phyloP scores from a whole-genome alignment of 2,329 filamentous ascomycete genomes.

The Xylaria sp. region DNA sequence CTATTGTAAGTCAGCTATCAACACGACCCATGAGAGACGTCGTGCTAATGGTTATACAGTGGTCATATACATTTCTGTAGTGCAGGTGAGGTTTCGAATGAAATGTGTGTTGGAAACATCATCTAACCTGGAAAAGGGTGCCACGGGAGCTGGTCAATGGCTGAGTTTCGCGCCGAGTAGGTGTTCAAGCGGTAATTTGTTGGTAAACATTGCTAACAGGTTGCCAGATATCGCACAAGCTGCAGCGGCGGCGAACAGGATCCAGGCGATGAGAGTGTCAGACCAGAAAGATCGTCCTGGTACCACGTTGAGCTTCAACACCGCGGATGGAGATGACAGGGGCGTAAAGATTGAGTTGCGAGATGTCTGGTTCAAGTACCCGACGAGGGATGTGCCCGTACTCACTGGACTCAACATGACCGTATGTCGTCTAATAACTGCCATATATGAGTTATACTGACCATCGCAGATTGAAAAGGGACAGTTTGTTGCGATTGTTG shows the following conservation, averaged over 20 bases:
- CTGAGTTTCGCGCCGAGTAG: slow-evolving; percentile 59
- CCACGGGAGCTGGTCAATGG: slow-evolving; percentile 61
- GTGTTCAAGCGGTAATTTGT: background rate
- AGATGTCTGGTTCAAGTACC: slow-evolving; percentile 56
- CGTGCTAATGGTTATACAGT: slow-evolving; percentile 29
- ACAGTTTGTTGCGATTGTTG: slow-evolving; percentile 66
- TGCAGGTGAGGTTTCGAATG: slow-evolving; percentile 42
- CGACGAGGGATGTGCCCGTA: slow-evolving; percentile 51
- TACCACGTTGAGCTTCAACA: slow-evolving; percentile 31
- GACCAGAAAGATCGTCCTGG: slow-evolving; percentile 27
- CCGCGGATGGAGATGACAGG: slow-evolving; percentile 37
- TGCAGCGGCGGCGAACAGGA: slow-evolving; percentile 55
- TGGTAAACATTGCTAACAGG: slow-evolving; percentile 6
- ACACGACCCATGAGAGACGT: background rate
- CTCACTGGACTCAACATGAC: slow-evolving; percentile 57
- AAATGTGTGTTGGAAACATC: background rate
- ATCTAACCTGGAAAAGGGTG: slow-evolving; percentile 34
- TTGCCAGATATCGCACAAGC: slow-evolving; percentile 50
- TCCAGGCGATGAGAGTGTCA: slow-evolving; percentile 43
- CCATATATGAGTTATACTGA: background rate
- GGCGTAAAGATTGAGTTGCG: slow-evolving; percentile 53
- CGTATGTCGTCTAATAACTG: slow-evolving; percentile 17
- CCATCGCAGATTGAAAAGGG: slow-evolving; percentile 50
- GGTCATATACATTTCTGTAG: slow-evolving; percentile 60
- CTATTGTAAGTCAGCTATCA: slow-evolving; percentile 35